Evolutionary conservation across 2,329 filamentous ascomycete species (phyloP).

Genomic region (Penicillium palitans): DNA sequence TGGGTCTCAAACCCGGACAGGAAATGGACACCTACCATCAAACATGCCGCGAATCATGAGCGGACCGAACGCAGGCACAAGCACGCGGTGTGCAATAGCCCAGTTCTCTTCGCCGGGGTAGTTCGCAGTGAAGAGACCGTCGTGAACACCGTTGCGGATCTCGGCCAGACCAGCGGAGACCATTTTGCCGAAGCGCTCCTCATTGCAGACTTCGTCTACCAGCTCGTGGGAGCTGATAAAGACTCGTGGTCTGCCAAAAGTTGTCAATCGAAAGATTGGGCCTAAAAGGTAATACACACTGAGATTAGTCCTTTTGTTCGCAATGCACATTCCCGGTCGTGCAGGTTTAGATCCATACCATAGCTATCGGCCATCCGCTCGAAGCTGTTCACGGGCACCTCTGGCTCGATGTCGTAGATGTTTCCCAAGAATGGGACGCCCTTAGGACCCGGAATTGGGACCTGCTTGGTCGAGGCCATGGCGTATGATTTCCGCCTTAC

Average conservation of each 20-base stretch:
- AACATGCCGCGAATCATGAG: constrained; percentile 48
- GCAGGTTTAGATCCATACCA: constrained; percentile 48
- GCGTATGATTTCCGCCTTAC: not conserved
- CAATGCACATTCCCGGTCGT: not conserved
- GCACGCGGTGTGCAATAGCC: constrained; percentile 59
- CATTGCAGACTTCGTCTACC: constrained; percentile 64
- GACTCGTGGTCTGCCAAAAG: constrained; percentile 50
- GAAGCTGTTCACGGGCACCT: constrained; percentile 58
- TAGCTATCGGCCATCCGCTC: constrained; percentile 63
- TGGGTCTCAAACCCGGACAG: not conserved
- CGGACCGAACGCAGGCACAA: constrained; percentile 52
- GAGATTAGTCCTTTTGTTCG: not conserved
- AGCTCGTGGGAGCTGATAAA: constrained; percentile 56
- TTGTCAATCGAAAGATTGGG: constrained; percentile 58
- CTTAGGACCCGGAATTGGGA: constrained; percentile 62
- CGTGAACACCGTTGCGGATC: constrained; percentile 61
- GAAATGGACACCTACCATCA: constrained; percentile 27
- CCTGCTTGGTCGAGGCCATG: constrained; percentile 22
- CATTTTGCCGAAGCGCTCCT: constrained; percentile 64
- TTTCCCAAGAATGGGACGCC: constrained; percentile 68
- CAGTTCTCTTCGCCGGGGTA: constrained; percentile 55
- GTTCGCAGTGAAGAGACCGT: constrained; percentile 65
- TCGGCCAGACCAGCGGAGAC: constrained; percentile 53
- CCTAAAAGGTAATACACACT: constrained; percentile 38
- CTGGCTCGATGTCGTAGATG: constrained; percentile 60